Conservation (phyloP, 306 rosid genomes). For the Trifolium dubium region DNA sequence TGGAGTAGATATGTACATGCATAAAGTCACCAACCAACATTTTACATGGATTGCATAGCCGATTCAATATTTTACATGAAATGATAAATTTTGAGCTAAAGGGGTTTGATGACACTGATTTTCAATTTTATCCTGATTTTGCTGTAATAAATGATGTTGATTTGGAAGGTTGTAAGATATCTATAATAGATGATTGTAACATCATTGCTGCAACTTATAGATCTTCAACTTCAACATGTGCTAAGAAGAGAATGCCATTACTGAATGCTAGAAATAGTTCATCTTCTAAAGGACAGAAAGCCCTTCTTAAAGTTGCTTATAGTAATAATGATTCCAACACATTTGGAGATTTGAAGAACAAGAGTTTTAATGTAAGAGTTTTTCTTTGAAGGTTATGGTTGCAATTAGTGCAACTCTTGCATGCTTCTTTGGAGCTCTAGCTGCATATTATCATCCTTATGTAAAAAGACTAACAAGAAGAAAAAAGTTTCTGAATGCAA, state of each 20-base stretch:
- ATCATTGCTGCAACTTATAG: background rate
- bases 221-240: background rate
- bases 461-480: background rate
- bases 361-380: background rate
- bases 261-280: background rate
- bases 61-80: too few relatives aligned
- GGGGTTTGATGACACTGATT: background rate
- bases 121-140: background rate
- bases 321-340: too few relatives aligned
- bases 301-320: background rate
- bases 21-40: too few relatives aligned
- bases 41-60: too few relatives aligned
- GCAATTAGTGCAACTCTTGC: background rate
- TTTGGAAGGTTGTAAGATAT: background rate
- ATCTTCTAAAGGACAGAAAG: background rate
- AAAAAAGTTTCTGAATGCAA: background rate
- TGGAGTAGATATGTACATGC: too few relatives aligned
- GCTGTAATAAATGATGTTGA: background rate
- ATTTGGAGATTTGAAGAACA: background rate
- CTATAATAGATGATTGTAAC: background rate
- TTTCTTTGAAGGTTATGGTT: background rate
- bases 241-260: background rate
- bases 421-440: background rate
- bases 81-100: constrained; percentile 1
- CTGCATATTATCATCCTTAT: background rate